These are phyloP conservation scores for Cunninghamia lanceolata DNA, from an alignment of 75 land plant genomes.

Conservation along the genomic window DNA sequence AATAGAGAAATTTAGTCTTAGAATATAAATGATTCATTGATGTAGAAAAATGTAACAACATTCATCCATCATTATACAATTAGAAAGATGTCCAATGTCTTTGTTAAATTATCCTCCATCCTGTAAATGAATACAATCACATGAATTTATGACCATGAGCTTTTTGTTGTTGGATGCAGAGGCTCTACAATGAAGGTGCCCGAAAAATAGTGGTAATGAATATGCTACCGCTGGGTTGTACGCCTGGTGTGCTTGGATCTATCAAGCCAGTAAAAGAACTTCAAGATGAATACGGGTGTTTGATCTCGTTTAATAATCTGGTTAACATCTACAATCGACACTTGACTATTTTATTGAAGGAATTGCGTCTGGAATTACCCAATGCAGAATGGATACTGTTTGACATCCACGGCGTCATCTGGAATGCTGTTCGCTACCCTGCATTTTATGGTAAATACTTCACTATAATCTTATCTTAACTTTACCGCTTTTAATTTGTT, in stretches of 20 bases:
- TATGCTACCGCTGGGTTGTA: constrained; percentile 15
- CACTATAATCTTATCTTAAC: neutral
- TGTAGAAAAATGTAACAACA: too few species aligned
- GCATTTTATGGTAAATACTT: constrained; percentile 11
- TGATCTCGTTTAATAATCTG: neutral
- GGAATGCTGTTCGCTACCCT: constrained; percentile 20
- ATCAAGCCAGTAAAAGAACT: constrained; percentile 2
- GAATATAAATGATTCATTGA: too few species aligned
- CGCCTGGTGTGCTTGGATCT: neutral
- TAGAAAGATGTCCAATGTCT: too few species aligned
- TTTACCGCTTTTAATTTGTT: too few species aligned
- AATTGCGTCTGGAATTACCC: constrained; percentile 5
- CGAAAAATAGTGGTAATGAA: constrained; percentile 19
- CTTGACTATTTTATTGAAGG: constrained; percentile 2
- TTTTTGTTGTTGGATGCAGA: neutral
- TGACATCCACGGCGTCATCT: constrained; percentile 13
- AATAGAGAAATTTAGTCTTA: too few species aligned
- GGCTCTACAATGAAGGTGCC: constrained; percentile 23
- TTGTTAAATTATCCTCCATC: too few species aligned
- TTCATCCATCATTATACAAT: too few species aligned
- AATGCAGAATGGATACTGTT: constrained; percentile 16
- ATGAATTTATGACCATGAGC: too few species aligned
- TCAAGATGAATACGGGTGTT: constrained; percentile 22
- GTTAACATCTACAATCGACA: constrained; percentile 1
- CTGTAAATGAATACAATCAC: too few species aligned